Conservation (phyloP, 139 green algal species). For the Desmodesmus armatus region DNA sequence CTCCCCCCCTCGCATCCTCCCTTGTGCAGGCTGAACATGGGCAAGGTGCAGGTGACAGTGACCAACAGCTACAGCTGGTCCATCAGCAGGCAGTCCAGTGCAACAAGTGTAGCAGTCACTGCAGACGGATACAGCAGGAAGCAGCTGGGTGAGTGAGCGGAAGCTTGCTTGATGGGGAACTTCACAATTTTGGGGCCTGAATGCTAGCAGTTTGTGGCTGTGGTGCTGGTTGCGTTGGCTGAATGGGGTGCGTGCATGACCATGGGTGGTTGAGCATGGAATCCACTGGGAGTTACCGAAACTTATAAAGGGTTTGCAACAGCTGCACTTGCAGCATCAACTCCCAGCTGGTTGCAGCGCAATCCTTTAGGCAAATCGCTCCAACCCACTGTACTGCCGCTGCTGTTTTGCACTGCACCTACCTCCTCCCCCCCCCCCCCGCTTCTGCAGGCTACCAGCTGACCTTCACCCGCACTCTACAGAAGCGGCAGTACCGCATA, state of each 20-base stretch:
- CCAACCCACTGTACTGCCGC: no score
- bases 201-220: background rate
- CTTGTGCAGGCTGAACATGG: background rate
- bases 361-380: no score
- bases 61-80: slow-evolving; percentile 23
- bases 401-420: no score
- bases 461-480: background rate
- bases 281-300: no score
- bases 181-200: no score
- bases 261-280: no score
- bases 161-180: no score
- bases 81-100: background rate
- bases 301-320: no score
- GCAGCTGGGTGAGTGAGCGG: slow-evolving; percentile 26
- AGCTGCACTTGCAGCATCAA: no score
- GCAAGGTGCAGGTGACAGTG: background rate
- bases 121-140: slow-evolving; percentile 6
- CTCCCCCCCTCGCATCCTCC: background rate
- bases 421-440: background rate
- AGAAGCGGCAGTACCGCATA: background rate
- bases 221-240: no score
- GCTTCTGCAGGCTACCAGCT: slow-evolving; percentile 27
- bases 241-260: no score
- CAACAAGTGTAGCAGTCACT: slow-evolving; percentile 3
- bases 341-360: no score